These are phyloP conservation scores for Chaetoscypha palmicola DNA, from an alignment of 2,329 filamentous ascomycete species.

Conservation along the genomic window DNA sequence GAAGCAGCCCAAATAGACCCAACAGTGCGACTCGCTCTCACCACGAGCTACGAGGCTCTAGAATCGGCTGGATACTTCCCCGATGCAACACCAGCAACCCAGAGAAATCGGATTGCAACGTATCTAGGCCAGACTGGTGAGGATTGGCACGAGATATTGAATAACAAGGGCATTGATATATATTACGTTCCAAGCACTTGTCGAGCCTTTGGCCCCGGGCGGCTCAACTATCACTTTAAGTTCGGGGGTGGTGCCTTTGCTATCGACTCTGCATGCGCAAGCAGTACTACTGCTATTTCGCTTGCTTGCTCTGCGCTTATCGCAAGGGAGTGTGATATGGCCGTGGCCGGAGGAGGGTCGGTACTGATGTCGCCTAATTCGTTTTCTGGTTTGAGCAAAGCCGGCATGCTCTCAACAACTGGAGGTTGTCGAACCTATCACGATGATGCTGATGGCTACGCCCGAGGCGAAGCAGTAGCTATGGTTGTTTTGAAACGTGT, in stretches of 20 bases:
- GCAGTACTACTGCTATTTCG: slow-evolving; percentile 25
- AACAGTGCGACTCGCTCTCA: slow-evolving; percentile 66
- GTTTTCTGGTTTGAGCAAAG: slow-evolving; percentile 34
- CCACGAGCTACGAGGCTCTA: slow-evolving; percentile 70
- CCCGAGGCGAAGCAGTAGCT: slow-evolving; percentile 41
- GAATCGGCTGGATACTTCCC: slow-evolving; percentile 57
- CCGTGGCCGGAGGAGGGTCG: slow-evolving; percentile 11
- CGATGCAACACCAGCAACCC: slow-evolving; percentile 29
- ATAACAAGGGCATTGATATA: slow-evolving; percentile 6
- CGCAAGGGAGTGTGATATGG: slow-evolving; percentile 7
- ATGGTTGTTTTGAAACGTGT: slow-evolving; percentile 33
- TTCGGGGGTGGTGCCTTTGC: slow-evolving; percentile 32
- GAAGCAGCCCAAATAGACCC: slow-evolving; percentile 73
- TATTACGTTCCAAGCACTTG: slow-evolving; percentile 5
- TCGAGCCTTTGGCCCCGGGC: slow-evolving; percentile 15
- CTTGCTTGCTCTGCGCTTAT: not conserved
- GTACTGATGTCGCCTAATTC: slow-evolving; percentile 5
- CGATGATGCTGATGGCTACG: slow-evolving; percentile 42
- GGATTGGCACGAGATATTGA: slow-evolving; percentile 8
- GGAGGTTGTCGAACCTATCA: slow-evolving; percentile 42
- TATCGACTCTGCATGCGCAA: slow-evolving; percentile 32
- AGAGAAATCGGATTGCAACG: slow-evolving; percentile 29
- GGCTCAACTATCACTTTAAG: slow-evolving; percentile 32
- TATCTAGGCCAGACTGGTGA: slow-evolving; percentile 7
- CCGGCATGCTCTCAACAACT: slow-evolving; percentile 29